These are phyloP conservation scores for Trametes cubensis DNA, from an alignment of 768 basidiomycete species.

Conservation along the genomic window DNA sequence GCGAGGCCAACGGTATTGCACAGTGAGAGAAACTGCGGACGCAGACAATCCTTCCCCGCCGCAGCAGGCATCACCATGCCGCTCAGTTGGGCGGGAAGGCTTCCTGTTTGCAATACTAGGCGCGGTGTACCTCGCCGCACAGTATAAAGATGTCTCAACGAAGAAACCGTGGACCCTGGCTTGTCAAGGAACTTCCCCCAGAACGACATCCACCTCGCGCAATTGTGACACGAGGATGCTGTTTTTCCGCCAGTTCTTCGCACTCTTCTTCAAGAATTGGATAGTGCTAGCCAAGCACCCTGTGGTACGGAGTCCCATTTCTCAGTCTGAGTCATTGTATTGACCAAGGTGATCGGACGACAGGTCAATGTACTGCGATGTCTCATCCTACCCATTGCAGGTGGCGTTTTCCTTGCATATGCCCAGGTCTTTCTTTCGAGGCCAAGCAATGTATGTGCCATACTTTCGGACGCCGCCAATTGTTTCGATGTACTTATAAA, in stretches of 20 bases:
- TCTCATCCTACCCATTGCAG: slow-evolving; percentile 62
- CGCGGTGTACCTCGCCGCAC: too few species aligned
- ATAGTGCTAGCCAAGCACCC: slow-evolving; percentile 67
- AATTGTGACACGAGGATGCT: slow-evolving; percentile 26
- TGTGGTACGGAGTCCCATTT: slow-evolving; percentile 49
- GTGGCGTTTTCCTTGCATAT: slow-evolving; percentile 66
- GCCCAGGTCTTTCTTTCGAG: slow-evolving; percentile 62
- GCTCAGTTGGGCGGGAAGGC: background rate
- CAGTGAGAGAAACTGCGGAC: background rate
- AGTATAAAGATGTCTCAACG: too few species aligned
- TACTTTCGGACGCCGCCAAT: background rate
- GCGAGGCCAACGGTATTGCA: background rate
- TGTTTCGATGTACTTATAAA: too few species aligned
- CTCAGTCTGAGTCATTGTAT: background rate
- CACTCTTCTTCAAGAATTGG: slow-evolving; percentile 73
- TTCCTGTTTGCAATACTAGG: background rate
- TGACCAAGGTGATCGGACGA: background rate
- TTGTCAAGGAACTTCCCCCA: too few species aligned
- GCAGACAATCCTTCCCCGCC: background rate
- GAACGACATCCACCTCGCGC: background rate
- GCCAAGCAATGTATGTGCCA: slow-evolving; percentile 56
- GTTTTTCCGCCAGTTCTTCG: slow-evolving; percentile 63
- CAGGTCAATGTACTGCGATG: slow-evolving; percentile 65
- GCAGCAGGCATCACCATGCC: background rate
- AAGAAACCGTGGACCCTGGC: too few species aligned